These are phyloP conservation scores for Syzygium syzygioides DNA, from an alignment of 441 rosid species.

Conservation along the genomic window DNA sequence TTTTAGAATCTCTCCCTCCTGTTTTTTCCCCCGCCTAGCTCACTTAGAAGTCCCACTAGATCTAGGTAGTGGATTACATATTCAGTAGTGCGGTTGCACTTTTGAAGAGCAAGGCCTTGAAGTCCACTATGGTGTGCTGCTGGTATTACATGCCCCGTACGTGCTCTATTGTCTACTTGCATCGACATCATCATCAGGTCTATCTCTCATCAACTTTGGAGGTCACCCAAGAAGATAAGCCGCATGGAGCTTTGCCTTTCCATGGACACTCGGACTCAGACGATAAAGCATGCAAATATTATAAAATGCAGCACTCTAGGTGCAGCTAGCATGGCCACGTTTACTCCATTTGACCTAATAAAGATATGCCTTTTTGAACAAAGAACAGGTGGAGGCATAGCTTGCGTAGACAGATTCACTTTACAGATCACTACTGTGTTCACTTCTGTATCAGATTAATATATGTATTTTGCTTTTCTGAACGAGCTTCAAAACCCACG, in stretches of 20 bases:
- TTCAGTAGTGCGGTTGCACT: background rate
- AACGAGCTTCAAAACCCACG: background rate
- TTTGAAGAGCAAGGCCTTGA: background rate
- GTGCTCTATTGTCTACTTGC: background rate
- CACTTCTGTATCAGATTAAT: background rate
- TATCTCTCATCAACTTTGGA: background rate
- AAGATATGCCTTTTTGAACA: background rate
- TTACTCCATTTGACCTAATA: background rate
- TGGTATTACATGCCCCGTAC: background rate
- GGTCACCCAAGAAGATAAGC: background rate
- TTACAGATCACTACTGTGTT: background rate
- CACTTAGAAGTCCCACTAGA: background rate
- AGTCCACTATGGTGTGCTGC: background rate
- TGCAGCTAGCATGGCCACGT: background rate
- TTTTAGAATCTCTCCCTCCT: background rate
- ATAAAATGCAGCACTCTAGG: background rate
- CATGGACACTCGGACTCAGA: background rate
- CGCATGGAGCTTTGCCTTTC: background rate
- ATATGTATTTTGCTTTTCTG: background rate
- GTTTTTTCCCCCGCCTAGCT: background rate
- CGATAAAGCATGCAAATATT: background rate
- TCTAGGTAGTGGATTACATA: background rate
- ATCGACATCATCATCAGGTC: background rate
- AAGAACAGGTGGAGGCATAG: background rate
- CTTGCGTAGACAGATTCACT: background rate